Evolutionary conservation across 108 stramenopile species (phyloP).

Genomic region (Cyclostephanos tholiformis): DNA sequence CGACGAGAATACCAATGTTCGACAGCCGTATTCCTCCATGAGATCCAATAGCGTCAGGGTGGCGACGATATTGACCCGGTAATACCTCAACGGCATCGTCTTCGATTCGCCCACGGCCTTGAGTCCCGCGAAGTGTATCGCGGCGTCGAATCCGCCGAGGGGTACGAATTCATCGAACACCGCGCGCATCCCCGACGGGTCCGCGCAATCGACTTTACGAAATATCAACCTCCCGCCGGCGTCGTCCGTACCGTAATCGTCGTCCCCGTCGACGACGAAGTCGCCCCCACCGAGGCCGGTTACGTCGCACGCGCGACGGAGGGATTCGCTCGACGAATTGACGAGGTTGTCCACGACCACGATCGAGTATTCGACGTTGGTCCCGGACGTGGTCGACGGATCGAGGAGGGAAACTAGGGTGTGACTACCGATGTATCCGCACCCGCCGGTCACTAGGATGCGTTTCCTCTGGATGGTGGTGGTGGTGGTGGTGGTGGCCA

Average conservation of each 20-base stretch:
- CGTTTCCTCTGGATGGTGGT: slow-evolving; percentile 18
- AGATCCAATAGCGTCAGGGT: slow-evolving; percentile 84
- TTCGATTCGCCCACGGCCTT: slow-evolving; percentile 98
- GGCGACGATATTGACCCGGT: slow-evolving; percentile 90
- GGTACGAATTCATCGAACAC: slow-evolving; percentile 74
- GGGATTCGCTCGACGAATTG: slow-evolving; percentile 70
- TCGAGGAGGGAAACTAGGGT: slow-evolving; percentile 91
- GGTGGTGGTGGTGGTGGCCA: neutral
- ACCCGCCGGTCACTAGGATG: slow-evolving; percentile 95
- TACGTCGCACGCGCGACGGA: slow-evolving; percentile 81
- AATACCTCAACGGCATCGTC: slow-evolving; percentile 89
- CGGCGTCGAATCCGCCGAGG: slow-evolving; percentile 67
- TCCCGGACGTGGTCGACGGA: slow-evolving; percentile 31
- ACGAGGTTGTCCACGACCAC: slow-evolving; percentile 86
- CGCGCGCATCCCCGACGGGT: slow-evolving; percentile 58
- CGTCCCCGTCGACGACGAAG: slow-evolving; percentile 16
- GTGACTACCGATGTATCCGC: slow-evolving; percentile 98
- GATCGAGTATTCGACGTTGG: slow-evolving; percentile 72
- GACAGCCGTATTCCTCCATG: slow-evolving; percentile 91
- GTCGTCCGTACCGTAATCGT: slow-evolving; percentile 28
- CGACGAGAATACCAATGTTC: slow-evolving; percentile 90
- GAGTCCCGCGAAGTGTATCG: slow-evolving; percentile 98
- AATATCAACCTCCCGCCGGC: slow-evolving; percentile 63
- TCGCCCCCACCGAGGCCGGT: slow-evolving; percentile 40
- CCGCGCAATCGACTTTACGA: slow-evolving; percentile 78